Percentiles rank a stretch among this genome's conserved stretches.
Conservation (phyloP, 2,329 filamentous ascomycete species). For the Verticillium nonalfalfae region DNA sequence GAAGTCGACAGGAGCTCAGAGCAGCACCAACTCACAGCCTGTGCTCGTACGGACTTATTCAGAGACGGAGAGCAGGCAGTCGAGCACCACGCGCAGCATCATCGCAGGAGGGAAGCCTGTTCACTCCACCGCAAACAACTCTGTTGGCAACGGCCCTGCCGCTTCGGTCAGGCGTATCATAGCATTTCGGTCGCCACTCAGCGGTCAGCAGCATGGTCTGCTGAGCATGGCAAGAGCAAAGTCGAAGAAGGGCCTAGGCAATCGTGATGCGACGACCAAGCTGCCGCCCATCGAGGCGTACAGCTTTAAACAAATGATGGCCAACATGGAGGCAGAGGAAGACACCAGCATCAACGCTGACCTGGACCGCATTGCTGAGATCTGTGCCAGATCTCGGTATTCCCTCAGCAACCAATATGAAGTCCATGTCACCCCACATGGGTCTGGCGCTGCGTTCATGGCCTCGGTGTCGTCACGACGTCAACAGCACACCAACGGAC, state of each 20-base stretch:
- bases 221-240: slow-evolving; percentile 13
- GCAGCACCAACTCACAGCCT: slow-evolving; percentile 57
- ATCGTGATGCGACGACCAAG: slow-evolving; percentile 26
- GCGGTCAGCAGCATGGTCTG: not conserved
- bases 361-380: slow-evolving; percentile 60
- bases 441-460: slow-evolving; percentile 45
- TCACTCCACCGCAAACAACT: not conserved
- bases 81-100: slow-evolving; percentile 18
- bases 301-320: slow-evolving; percentile 59
- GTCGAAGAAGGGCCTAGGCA: not conserved
- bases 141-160: slow-evolving; percentile 3
- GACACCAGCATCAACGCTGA: slow-evolving; percentile 47
- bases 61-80: slow-evolving; percentile 30
- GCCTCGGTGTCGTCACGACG: slow-evolving; percentile 18
- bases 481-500: slow-evolving; percentile 31
- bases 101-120: not conserved
- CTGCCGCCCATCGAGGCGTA: slow-evolving; percentile 58
- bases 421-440: slow-evolving; percentile 57
- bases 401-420: slow-evolving; percentile 63
- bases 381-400: slow-evolving; percentile 58
- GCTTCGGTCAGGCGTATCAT: slow-evolving; percentile 14
- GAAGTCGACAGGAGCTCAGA: slow-evolving; percentile 49
- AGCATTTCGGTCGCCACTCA: slow-evolving; percentile 1
- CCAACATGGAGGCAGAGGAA: slow-evolving; percentile 41
- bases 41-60: slow-evolving; percentile 61